These are phyloP conservation scores for Kurtzmaniella quercitrusa DNA, from an alignment of 1,139 yeast genomes.

Conservation along the genomic window DNA sequence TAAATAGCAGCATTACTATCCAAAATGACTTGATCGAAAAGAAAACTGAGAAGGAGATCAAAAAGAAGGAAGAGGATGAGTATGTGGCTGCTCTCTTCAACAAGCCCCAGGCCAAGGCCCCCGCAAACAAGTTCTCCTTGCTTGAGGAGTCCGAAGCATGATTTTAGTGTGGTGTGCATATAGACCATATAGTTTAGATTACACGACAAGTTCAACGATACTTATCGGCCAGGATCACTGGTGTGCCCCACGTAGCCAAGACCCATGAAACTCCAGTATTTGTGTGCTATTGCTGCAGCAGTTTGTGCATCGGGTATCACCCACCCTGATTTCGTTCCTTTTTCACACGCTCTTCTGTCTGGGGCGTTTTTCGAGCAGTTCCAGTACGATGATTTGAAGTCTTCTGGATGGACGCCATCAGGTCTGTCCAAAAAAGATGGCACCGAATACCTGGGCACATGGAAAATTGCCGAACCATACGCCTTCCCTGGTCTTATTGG, in stretches of 20 bases:
- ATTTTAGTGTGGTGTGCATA: constrained; percentile 1
- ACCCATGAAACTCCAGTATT: neutral
- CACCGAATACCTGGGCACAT: constrained; percentile 62
- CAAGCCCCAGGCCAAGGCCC: constrained; percentile 10
- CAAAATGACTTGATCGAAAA: constrained; percentile 15
- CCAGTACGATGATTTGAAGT: constrained; percentile 29
- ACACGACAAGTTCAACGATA: neutral
- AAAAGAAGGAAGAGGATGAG: constrained; percentile 31
- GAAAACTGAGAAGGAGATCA: constrained; percentile 18
- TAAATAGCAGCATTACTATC: constrained; percentile 45
- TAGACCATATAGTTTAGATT: neutral
- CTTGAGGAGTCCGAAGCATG: constrained; percentile 52
- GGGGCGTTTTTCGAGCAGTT: constrained; percentile 72
- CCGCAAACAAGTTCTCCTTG: constrained; percentile 42
- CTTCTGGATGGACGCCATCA: constrained; percentile 62
- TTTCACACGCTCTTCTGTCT: constrained; percentile 19
- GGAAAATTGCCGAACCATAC: constrained; percentile 58
- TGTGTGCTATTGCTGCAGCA: neutral
- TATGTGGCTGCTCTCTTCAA: constrained; percentile 32
- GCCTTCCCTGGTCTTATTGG: constrained; percentile 54
- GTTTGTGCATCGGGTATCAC: neutral
- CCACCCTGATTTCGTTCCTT: constrained; percentile 16
- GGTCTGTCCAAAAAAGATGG: constrained; percentile 51
- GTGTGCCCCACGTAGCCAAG: neutral
- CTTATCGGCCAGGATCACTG: neutral